Evolutionary conservation across 129 eudicot genomes (phyloP), one percentile per base, ranked within the genome.

Genomic region (Pittosporum tobira): DNA sequence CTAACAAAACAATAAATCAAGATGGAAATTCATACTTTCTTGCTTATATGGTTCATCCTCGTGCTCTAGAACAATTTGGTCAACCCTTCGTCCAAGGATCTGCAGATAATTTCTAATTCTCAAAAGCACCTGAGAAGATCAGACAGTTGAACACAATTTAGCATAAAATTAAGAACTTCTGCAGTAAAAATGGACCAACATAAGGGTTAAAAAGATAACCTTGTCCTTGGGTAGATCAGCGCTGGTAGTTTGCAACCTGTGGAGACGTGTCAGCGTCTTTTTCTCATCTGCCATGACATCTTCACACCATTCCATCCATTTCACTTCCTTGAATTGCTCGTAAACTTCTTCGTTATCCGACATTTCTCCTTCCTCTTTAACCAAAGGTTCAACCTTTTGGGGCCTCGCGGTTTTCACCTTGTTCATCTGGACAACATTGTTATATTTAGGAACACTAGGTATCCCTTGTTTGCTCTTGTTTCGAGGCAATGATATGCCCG

Each of bases 301-400:
- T 76, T 87, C 83, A 73, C 99, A 93, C 99, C 99, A 93, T 74
- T 93, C 99, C 94, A 71, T 93, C 99, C 99, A 93, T 72, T 93
- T 93, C 57, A 83, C 99, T 75, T 93, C 94, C 74, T 81, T 93
- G 61, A 87, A 93, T 47, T 87, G 94, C 81, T 87, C 94, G 60
- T 87, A 93, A 1, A 87, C 96, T 81, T 87, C 96, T 75, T 87
- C 99, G 51, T 71, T 81, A 51, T 81, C 96, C 2, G 99, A 87
- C 99, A 93, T 93, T 74, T 93, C 99, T 46, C 99, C 99, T 75
- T 93, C 99, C 68, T 93, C 99, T 84, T 93, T 93, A 38, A 69
- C 82, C 71, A 87, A 75, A 49, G 88, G 77, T 83, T 87, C 96
- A 1, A 52, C 71, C 67, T 81, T 87, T 70, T 81, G 85, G 28